Conservation (phyloP, 192 early-diverging fungal genomes). For the Diversispora eburnea region DNA sequence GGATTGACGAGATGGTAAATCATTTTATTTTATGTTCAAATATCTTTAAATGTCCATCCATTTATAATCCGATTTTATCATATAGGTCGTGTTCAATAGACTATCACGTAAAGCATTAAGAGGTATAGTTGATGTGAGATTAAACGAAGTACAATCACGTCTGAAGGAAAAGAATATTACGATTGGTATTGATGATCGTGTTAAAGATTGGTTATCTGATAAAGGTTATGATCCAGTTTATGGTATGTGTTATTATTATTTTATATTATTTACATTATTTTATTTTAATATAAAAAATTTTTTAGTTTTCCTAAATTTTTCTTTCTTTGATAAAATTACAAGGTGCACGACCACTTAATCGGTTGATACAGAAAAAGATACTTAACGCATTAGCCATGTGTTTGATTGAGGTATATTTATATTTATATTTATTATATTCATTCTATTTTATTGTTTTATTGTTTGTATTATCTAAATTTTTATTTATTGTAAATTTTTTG, state of each 20-base stretch:
- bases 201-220: constrained; percentile 72
- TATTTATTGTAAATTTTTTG: not conserved
- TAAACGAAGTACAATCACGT: constrained; percentile 65
- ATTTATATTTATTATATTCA: not conserved
- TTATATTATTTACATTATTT: constrained; percentile 50
- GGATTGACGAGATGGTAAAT: constrained; percentile 71
- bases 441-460: not conserved
- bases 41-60: not conserved
- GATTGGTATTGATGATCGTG: constrained; percentile 64
- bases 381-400: constrained; percentile 42
- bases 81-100: constrained; percentile 64
- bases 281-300: not conserved
- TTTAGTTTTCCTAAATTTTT: not conserved
- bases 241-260: constrained; percentile 68
- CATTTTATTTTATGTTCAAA: no score
- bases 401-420: constrained; percentile 9
- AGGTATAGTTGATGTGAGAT: constrained; percentile 72
- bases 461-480: not conserved
- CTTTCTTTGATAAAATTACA: not conserved
- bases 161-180: constrained; percentile 73
- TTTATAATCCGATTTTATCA: not conserved
- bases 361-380: constrained; percentile 76
- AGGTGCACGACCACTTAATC: constrained; percentile 84
- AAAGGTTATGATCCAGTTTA: constrained; percentile 89
- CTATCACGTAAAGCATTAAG: constrained; percentile 62